phyloP scores from a whole-genome alignment of 2,329 filamentous ascomycete species.

The Cadophora gregata region DNA sequence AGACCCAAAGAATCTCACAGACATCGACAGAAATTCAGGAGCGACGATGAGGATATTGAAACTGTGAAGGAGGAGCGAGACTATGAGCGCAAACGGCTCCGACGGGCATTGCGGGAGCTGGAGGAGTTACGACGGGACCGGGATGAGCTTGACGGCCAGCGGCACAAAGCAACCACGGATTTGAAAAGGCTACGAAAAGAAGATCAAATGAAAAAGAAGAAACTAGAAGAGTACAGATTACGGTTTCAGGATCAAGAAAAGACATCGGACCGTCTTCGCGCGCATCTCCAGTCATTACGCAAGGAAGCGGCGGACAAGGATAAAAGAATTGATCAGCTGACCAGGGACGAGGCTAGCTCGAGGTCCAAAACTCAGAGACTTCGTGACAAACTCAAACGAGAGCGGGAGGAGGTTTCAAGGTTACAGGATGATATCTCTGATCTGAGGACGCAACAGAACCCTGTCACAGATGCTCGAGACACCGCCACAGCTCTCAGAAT shows the following conservation, averaged over 20 bases:
- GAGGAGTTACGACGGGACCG: neutral
- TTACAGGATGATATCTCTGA: neutral
- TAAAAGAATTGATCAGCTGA: neutral
- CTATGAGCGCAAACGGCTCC: conserved; percentile 1
- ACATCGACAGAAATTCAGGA: neutral
- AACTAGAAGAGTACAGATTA: neutral
- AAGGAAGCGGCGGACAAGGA: neutral
- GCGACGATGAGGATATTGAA: neutral
- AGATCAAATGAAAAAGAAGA: neutral
- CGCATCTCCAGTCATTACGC: neutral
- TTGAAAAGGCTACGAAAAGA: conserved; percentile 1
- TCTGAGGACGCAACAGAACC: neutral
- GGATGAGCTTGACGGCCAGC: conserved; percentile 6
- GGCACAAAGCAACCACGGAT: neutral
- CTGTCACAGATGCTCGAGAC: neutral
- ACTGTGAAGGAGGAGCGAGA: neutral
- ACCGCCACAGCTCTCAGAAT: neutral
- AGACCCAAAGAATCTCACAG: neutral
- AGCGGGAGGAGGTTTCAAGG: neutral
- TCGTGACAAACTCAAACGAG: conserved; percentile 4
- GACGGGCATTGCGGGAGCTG: neutral
- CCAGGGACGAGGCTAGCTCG: neutral
- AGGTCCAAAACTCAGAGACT: neutral
- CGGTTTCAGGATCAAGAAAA: conserved; percentile 4
- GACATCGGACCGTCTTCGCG: neutral